Evolutionary conservation across 345 rosid species (phyloP).

Genomic region (Hypericum perforatum): DNA sequence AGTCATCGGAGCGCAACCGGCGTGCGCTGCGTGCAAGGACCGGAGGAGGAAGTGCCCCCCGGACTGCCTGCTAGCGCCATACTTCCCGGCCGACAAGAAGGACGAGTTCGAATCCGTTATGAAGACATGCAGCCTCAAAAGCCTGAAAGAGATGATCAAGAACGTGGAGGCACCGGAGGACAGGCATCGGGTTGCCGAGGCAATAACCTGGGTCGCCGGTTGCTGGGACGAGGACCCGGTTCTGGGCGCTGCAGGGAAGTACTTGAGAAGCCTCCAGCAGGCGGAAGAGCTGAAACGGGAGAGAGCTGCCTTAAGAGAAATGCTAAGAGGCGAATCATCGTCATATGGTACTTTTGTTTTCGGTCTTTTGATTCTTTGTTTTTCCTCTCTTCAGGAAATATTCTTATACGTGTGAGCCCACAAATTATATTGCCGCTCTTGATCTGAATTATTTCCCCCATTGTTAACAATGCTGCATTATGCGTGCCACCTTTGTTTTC

Average conservation of each 20-base stretch:
- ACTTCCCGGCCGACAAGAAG: conserved; percentile 7
- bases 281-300: conserved; percentile 2
- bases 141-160: conserved; percentile 7
- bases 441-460: too few species aligned
- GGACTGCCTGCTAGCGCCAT: conserved; percentile 15
- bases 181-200: conserved; percentile 7
- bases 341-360: too few species aligned
- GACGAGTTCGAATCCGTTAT: conserved; percentile 13
- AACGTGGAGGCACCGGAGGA: not conserved
- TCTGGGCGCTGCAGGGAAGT: conserved; percentile 20
- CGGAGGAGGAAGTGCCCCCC: conserved; percentile 19
- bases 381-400: too few species aligned
- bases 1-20: conserved; percentile 2
- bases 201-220: conserved; percentile 26
- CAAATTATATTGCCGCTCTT: too few species aligned
- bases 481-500: too few species aligned
- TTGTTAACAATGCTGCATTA: too few species aligned
- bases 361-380: too few species aligned
- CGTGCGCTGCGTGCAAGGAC: conserved; percentile 29
- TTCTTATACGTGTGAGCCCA: too few species aligned
- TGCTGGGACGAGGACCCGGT: conserved; percentile 20
- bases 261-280: not conserved
- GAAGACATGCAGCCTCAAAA: conserved; percentile 18
- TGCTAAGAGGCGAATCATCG: too few species aligned
- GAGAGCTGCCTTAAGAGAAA: too few species aligned